Conservation (phyloP, 1,139 yeast genomes). For the Scheffersomyces segobiensis region DNA sequence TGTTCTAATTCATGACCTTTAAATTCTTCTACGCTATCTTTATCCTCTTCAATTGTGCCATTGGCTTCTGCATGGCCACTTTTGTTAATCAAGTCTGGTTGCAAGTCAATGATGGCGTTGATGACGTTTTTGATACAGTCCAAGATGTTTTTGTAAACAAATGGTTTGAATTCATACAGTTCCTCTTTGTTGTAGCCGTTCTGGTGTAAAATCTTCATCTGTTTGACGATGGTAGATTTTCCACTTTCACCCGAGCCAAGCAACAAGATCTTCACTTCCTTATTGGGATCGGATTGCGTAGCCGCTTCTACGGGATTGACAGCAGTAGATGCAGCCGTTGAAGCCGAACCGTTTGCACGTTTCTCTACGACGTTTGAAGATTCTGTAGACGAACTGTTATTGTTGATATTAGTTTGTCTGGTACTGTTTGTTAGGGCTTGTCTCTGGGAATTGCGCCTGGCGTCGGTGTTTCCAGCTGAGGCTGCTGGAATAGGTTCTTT, state of each 20-base stretch:
- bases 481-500: constrained; percentile 17
- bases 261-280: constrained; percentile 61
- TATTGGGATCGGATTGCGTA: constrained; percentile 11
- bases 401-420: constrained; percentile 3
- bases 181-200: constrained; percentile 69
- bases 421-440: constrained; percentile 6
- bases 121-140: constrained; percentile 66
- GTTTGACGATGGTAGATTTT: constrained; percentile 74
- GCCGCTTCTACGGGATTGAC: constrained; percentile 9
- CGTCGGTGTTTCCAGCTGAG: constrained; percentile 6
- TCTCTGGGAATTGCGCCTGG: constrained; percentile 13
- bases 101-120: constrained; percentile 53
- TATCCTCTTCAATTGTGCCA: constrained; percentile 6
- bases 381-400: constrained; percentile 17
- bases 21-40: constrained; percentile 13
- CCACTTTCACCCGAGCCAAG: constrained; percentile 83
- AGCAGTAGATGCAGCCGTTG: constrained; percentile 1
- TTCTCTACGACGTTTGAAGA: constrained; percentile 16
- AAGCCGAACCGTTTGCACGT: not conserved
- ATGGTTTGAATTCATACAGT: constrained; percentile 63
- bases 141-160: constrained; percentile 65
- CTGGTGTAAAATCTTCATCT: constrained; percentile 71
- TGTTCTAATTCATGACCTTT: constrained; percentile 8
- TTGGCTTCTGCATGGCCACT: constrained; percentile 16
- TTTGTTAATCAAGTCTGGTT: constrained; percentile 50